These are phyloP conservation scores for Eremochloa ophiuroides DNA, from an alignment of 176 grass and related monocot species.

Conservation along the genomic window DNA sequence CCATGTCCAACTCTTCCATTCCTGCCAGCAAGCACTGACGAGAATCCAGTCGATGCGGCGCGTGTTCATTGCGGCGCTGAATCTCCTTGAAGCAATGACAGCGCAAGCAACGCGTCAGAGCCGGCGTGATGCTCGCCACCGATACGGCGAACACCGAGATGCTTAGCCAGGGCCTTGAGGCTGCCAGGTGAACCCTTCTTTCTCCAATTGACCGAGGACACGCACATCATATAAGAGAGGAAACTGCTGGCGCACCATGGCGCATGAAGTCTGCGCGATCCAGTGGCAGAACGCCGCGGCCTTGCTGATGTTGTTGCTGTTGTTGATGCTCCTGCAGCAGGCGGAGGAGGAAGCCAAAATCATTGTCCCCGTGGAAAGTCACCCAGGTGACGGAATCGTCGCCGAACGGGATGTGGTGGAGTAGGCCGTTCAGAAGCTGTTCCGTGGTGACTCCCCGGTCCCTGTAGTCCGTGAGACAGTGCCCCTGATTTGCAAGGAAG, in stretches of 20 bases:
- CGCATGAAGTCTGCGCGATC: background rate
- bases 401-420: background rate
- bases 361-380: background rate
- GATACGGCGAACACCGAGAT: background rate
- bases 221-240: background rate
- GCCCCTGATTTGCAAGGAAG: background rate
- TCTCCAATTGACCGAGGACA: background rate
- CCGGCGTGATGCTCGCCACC: background rate
- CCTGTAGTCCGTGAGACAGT: background rate
- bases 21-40: background rate
- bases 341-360: background rate
- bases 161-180: background rate
- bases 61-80: background rate
- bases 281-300: background rate
- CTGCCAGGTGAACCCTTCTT: background rate
- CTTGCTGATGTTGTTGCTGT: too few relatives aligned
- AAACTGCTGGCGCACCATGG: background rate
- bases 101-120: background rate
- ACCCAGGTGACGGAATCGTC: background rate
- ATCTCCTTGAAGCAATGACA: background rate
- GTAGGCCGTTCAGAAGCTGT: background rate
- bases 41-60: background rate
- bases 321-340: too few relatives aligned
- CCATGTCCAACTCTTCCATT: background rate
- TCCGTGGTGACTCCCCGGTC: background rate